Base-by-base conservation (phyloP, 306 rosid genomes). In the Dalbergia cultrata region DNA sequence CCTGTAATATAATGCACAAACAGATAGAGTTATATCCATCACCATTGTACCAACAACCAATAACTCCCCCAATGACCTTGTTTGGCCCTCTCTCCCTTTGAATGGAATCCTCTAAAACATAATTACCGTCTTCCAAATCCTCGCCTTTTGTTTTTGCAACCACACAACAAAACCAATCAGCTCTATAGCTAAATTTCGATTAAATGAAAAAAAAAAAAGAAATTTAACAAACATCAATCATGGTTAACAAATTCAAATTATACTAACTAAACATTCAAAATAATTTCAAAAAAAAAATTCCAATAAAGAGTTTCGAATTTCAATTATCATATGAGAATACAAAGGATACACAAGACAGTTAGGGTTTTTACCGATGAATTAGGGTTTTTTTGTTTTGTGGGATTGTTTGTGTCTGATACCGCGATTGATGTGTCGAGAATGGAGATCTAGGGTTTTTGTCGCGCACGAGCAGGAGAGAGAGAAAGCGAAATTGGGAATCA, bases 1-100 rank as follows among this genome's bases (percentile, higher is more conserved):
- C 86, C 94, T 92, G 94, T 90, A 92, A 92, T 91, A 91, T 88
- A 86, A 88, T 83, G 90, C 89, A 93, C 89, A 92, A 88, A 92
- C 87, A 92, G 87, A 92, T 82, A 87, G 70, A 83, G 95, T 95
- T 95, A 95, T 86, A 95, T 86, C 89, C 86, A 26, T 26, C 31
- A 75, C 77, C 88, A 89, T 79, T 79, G 91, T 92, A 88, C 88
- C 91, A 90, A 85, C 78, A 89, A 92, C 87, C 90, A 85, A 69
- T 78, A 85, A 87, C 81, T 87, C 94, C 94, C 88, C 31, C 31
- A 26, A 85, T 78, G 88, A 85, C 70, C 72, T 85, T 49, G 50
- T 88, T 80, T 68, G 84, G 90, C 87, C 90, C 84, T 76, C 89
- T 54, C 60, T 17, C n/a, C 84, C 77, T 75, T 81, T 84, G 79